phyloP scores from a whole-genome alignment of 176 grass and related monocot genomes.

The Miscanthus lutarioriparius region DNA sequence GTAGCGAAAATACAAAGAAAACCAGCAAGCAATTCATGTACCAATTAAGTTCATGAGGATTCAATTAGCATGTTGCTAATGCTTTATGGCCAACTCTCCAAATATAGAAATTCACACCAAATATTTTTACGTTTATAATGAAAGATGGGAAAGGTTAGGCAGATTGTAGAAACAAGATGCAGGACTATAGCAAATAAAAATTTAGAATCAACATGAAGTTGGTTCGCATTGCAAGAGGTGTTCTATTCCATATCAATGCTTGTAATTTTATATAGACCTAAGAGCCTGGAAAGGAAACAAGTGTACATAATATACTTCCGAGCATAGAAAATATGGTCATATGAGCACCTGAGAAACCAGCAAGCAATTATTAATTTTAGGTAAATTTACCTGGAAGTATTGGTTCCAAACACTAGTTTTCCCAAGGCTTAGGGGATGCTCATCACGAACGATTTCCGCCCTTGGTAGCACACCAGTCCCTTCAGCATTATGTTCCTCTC shows the following conservation, averaged over 20 bases:
- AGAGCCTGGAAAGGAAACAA: neutral
- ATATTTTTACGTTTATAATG: neutral
- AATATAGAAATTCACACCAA: neutral
- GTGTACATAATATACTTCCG: neutral
- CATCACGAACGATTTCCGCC: constrained; percentile 69
- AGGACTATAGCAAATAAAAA: neutral
- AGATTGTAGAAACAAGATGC: neutral
- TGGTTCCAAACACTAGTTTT: constrained; percentile 98
- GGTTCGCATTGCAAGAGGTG: neutral
- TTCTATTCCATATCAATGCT: neutral
- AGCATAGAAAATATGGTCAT: constrained; percentile 12
- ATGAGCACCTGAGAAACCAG: neutral
- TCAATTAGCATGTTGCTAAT: neutral
- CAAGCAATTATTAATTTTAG: constrained; percentile 17
- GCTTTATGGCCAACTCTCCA: neutral
- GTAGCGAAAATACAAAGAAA: neutral
- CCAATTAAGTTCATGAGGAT: neutral
- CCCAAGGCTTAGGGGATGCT: constrained; percentile 90
- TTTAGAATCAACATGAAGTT: constrained; percentile 3
- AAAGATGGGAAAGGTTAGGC: neutral
- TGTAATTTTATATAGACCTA: neutral
- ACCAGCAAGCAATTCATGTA: neutral
- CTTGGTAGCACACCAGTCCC: constrained; percentile 75
- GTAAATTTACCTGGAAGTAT: constrained; percentile 82
- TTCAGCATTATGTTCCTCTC: constrained; percentile 51